phyloP scores from a whole-genome alignment of 345 rosid species.

The Turnera subulata region DNA sequence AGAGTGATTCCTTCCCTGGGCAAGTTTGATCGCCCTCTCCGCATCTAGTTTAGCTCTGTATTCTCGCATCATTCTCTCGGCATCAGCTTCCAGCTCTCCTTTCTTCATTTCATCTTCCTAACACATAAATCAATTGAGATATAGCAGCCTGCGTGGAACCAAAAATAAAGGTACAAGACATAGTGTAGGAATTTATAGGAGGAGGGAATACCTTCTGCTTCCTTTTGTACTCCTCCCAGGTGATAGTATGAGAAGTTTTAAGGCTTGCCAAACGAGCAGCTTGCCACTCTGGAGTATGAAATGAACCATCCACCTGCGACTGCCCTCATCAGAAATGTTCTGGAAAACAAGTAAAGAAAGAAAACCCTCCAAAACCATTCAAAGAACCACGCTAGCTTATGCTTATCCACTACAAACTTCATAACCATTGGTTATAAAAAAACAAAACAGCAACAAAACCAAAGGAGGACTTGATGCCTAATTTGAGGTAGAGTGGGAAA shows the following conservation, averaged over 20 bases:
- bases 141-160: neutral
- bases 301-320: constrained; percentile 99
- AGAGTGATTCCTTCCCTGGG: constrained; percentile 84
- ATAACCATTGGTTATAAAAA: neutral
- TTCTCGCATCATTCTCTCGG: constrained; percentile 92
- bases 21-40: constrained; percentile 87
- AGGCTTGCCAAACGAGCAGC: constrained; percentile 99
- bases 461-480: neutral
- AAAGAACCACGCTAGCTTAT: neutral
- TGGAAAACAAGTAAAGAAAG: constrained; percentile 8
- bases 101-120: constrained; percentile 87
- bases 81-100: constrained; percentile 89
- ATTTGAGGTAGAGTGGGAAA: neutral
- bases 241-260: constrained; percentile 82
- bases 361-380: neutral
- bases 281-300: constrained; percentile 99
- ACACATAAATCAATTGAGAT: neutral
- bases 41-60: constrained; percentile 98
- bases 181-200: neutral
- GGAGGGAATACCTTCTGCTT: constrained; percentile 69
- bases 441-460: neutral
- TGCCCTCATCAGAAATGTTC: constrained; percentile 86
- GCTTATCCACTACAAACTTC: neutral
- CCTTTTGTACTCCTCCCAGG: constrained; percentile 91
- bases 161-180: neutral